phyloP scores from a whole-genome alignment of 345 rosid genomes.

The Microthlaspi erraticum region DNA sequence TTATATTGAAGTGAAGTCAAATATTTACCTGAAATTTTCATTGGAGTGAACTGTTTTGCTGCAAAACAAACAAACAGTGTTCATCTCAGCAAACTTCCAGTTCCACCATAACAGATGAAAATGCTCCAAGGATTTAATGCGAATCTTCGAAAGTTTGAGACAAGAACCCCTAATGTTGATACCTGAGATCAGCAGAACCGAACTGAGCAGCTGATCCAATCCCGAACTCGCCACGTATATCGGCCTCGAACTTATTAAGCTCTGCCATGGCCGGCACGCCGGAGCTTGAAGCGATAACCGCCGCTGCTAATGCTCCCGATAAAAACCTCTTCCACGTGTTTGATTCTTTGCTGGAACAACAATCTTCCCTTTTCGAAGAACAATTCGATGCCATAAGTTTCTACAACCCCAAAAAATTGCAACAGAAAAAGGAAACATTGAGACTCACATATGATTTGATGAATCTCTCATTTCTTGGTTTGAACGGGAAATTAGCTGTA shows the following conservation, averaged over 20 bases:
- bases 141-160: neutral
- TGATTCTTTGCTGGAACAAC: slow-evolving; percentile 37
- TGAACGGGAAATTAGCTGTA: slow-evolving; percentile 28
- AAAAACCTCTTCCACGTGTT: slow-evolving; percentile 60
- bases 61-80: slow-evolving; percentile 31
- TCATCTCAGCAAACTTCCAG: slow-evolving; percentile 27
- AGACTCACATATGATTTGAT: slow-evolving; percentile 36
- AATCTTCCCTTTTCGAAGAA: slow-evolving; percentile 60
- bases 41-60: slow-evolving; percentile 87
- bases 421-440: neutral
- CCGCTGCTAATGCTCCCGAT: slow-evolving; percentile 67
- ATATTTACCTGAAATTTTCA: slow-evolving; percentile 73
- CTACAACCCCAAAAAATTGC: neutral
- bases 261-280: slow-evolving; percentile 73
- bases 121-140: neutral
- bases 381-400: slow-evolving; percentile 18
- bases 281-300: slow-evolving; percentile 58
- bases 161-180: slow-evolving; percentile 15
- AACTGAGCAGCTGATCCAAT: slow-evolving; percentile 93
- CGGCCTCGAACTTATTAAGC: slow-evolving; percentile 87
- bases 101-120: neutral
- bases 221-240: slow-evolving; percentile 84
- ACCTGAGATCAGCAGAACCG: slow-evolving; percentile 90
- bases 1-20: neutral
- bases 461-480: slow-evolving; percentile 30